Conservation (phyloP, 192 early-diverging fungal genomes). For the Rhizophagus prolifer region DNA sequence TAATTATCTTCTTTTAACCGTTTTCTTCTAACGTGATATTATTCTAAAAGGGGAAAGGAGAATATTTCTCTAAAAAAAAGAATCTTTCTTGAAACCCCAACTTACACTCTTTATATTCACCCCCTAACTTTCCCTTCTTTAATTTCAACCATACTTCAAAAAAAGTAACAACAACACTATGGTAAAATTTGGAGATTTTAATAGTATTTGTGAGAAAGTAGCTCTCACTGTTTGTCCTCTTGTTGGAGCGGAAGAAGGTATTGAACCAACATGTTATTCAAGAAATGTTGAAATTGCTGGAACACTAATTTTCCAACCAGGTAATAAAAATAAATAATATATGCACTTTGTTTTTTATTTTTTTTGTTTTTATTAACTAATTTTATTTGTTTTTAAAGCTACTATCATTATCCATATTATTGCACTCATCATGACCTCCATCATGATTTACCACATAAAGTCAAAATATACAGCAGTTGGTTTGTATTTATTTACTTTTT, state of each 20-base stretch:
- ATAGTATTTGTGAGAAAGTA: constrained; percentile 83
- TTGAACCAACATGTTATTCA: constrained; percentile 92
- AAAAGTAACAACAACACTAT: constrained; percentile 7
- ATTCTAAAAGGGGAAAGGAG: constrained; percentile 3
- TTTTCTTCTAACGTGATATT: neutral
- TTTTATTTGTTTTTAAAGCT: constrained; percentile 44
- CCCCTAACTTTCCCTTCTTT: neutral
- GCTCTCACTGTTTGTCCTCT: constrained; percentile 89
- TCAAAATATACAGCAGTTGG: constrained; percentile 99
- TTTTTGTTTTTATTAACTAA: neutral
- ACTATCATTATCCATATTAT: constrained; percentile 92
- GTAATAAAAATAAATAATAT: constrained; percentile 37
- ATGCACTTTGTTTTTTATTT: neutral
- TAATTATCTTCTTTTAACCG: neutral
- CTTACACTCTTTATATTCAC: neutral
- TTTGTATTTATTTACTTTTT: constrained; percentile 38
- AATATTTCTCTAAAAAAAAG: neutral
- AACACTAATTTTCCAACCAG: constrained; percentile 89
- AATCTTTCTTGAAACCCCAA: neutral
- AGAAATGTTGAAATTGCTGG: constrained; percentile 88
- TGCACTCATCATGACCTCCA: constrained; percentile 91
- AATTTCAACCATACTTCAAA: neutral
- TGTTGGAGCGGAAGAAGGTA: constrained; percentile 71
- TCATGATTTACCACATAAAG: constrained; percentile 98
- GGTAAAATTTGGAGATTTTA: constrained; percentile 77